Conservation (phyloP, 1,139 yeast species). For the Diutina catenulata region DNA sequence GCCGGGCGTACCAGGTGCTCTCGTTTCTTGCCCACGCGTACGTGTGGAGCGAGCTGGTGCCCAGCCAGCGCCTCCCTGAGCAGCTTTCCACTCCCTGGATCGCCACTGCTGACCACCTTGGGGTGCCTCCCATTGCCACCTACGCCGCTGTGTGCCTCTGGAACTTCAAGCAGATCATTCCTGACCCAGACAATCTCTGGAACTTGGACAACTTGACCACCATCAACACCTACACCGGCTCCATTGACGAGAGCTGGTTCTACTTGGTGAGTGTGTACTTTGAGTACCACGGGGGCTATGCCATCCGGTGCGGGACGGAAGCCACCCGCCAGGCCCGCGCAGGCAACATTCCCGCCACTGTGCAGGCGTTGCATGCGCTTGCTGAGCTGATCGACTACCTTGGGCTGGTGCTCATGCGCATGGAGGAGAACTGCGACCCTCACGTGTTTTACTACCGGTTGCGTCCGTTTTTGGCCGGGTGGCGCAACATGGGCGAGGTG, state of each 20-base stretch:
- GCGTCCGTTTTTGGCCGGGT: conserved; percentile 87
- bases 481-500: conserved; percentile 85
- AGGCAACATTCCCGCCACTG: conserved; percentile 26
- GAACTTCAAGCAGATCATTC: conserved; percentile 65
- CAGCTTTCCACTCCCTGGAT: conserved; percentile 64
- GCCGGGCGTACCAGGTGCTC: conserved; percentile 72
- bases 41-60: conserved; percentile 70
- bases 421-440: conserved; percentile 95
- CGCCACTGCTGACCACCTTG: conserved; percentile 42
- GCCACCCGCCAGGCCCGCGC: conserved; percentile 36
- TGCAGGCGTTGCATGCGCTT: conserved; percentile 40
- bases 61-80: conserved; percentile 55
- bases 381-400: conserved; percentile 70
- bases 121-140: conserved; percentile 78
- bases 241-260: conserved; percentile 90
- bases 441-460: conserved; percentile 78
- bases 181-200: conserved; percentile 20
- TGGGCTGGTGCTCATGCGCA: conserved; percentile 64
- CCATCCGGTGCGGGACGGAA: conserved; percentile 45
- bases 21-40: conserved; percentile 81
- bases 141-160: conserved; percentile 82
- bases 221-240: conserved; percentile 78
- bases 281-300: conserved; percentile 69
- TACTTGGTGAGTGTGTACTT: conserved; percentile 79
- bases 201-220: conserved; percentile 65